These are phyloP conservation scores for Hemileia vastatrix DNA, from an alignment of 1,284 basidiomycete species.

Conservation along the genomic window DNA sequence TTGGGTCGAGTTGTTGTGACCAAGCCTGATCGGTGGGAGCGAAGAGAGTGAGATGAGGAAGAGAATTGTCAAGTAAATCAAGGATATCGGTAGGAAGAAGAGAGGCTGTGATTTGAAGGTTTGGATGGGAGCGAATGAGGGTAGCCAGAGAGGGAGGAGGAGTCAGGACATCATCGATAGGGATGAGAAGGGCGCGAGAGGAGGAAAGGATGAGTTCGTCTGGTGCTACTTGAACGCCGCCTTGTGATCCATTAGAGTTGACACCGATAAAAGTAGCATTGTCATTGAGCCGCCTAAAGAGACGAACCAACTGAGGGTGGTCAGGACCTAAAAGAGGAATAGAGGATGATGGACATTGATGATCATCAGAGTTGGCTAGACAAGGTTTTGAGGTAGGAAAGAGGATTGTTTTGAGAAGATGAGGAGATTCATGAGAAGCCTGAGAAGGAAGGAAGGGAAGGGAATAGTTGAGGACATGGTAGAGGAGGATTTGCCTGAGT, in stretches of 20 bases:
- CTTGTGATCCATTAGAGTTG: background rate
- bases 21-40: conserved; percentile 75
- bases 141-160: conserved; percentile 20
- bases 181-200: conserved; percentile 62
- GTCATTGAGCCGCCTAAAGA: conserved; percentile 43
- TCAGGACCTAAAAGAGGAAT: conserved; percentile 34
- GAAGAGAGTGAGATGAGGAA: conserved; percentile 73
- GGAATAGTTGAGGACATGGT: conserved; percentile 84
- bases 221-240: conserved; percentile 51
- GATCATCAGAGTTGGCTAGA: conserved; percentile 53
- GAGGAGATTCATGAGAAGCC: background rate
- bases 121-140: conserved; percentile 32
- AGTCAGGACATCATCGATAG: conserved; percentile 50
- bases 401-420: conserved; percentile 30
- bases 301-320: conserved; percentile 58
- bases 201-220: conserved; percentile 54
- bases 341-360: conserved; percentile 59
- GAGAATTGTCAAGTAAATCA: conserved; percentile 28
- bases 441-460: conserved; percentile 46
- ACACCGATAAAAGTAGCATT: conserved; percentile 2
- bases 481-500: conserved; percentile 82
- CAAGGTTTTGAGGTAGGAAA: conserved; percentile 33
- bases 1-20: conserved; percentile 50
- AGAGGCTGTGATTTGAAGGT: conserved; percentile 37
- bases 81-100: conserved; percentile 39